phyloP scores from a whole-genome alignment of 108 stramenopile species.

The Phaeodactylum tricornutum region DNA sequence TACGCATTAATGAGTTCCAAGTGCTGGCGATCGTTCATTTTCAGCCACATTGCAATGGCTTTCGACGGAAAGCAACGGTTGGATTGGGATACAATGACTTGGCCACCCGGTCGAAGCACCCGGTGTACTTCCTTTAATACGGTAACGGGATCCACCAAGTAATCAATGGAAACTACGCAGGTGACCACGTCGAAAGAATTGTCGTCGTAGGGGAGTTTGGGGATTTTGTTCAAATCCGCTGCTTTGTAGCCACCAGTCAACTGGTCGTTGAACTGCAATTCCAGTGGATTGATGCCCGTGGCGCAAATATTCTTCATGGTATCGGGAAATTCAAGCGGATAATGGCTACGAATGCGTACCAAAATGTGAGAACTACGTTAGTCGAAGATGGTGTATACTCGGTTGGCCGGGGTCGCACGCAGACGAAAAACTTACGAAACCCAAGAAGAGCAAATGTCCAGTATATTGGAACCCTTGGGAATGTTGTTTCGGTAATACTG shows the following conservation, averaged over 20 bases:
- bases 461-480: conserved; percentile 47
- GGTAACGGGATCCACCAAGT: conserved; percentile 77
- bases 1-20: conserved; percentile 84
- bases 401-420: background rate
- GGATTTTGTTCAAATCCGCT: conserved; percentile 79
- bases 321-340: conserved; percentile 66
- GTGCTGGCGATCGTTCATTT: conserved; percentile 91
- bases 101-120: conserved; percentile 85
- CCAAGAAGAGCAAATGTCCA: conserved; percentile 95
- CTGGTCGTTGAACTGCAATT: conserved; percentile 87
- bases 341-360: conserved; percentile 12
- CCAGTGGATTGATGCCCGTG: conserved; percentile 83
- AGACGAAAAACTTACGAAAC: conserved; percentile 32
- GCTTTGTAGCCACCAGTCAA: conserved; percentile 78
- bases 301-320: conserved; percentile 67
- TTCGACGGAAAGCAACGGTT: conserved; percentile 93
- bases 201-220: conserved; percentile 65
- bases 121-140: conserved; percentile 84
- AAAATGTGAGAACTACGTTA: too few species aligned
- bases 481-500: conserved; percentile 88
- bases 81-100: conserved; percentile 84
- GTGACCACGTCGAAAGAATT: conserved; percentile 87
- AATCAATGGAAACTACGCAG: conserved; percentile 92
- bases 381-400: too few species aligned
- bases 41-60: conserved; percentile 88